Percentiles rank a stretch among this genome's conserved stretches.
phyloP scores from a whole-genome alignment of 371 early-diverging fungal species.

The Actinomortierella wolfii region DNA sequence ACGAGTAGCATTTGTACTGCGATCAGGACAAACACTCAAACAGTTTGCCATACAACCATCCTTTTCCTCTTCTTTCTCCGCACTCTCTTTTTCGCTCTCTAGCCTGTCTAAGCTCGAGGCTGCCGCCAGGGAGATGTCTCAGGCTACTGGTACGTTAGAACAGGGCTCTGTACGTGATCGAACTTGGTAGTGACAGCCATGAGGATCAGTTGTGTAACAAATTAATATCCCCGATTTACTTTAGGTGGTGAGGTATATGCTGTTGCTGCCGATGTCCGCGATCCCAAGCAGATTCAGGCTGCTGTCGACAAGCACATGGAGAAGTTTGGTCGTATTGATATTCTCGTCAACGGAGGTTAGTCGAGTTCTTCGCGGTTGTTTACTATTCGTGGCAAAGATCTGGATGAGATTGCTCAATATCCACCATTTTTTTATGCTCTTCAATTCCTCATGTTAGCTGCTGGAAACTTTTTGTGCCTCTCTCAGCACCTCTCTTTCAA shows the following conservation, averaged over 20 bases:
- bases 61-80: not conserved
- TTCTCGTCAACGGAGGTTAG: slow-evolving; percentile 46
- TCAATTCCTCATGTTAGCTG: too few species aligned
- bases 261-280: slow-evolving; percentile 68
- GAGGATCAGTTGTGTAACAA: not conserved
- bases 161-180: not conserved
- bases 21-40: too few species aligned
- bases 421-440: too few species aligned
- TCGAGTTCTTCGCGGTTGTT: too few species aligned
- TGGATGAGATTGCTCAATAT: too few species aligned
- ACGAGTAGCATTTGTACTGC: too few species aligned
- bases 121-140: slow-evolving; percentile 70
- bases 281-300: slow-evolving; percentile 62
- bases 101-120: slow-evolving; percentile 63
- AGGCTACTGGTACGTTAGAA: slow-evolving; percentile 61
- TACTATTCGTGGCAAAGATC: too few species aligned
- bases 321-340: slow-evolving; percentile 75
- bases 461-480: slow-evolving; percentile 82
- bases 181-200: not conserved
- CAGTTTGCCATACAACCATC: too few species aligned
- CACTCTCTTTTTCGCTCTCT: not conserved
- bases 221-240: not conserved
- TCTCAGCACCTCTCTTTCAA: slow-evolving; percentile 70
- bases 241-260: slow-evolving; percentile 38
- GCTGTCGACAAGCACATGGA: slow-evolving; percentile 68